Percentiles rank a stretch among this genome's conserved stretches.
Evolutionary conservation across 2,329 filamentous ascomycete species (phyloP).

Genomic region (Beauveria asiatica): DNA sequence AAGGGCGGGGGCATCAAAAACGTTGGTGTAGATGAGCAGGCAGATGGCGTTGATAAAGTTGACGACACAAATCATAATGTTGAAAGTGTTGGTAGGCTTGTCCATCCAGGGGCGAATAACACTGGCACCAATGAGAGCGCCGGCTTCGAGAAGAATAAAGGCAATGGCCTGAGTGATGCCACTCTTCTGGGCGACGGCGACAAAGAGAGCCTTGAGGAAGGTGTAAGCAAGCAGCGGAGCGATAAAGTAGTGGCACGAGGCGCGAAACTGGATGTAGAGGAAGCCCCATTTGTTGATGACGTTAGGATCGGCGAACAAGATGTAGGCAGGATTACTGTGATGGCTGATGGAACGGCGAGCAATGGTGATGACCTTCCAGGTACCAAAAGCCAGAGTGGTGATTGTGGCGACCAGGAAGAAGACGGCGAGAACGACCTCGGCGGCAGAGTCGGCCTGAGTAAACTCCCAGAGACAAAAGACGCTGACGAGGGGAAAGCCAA

Average conservation of each 20-base stretch:
- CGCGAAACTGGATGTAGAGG: slow-evolving; percentile 93
- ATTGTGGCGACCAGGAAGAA: slow-evolving; percentile 82
- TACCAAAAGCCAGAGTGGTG: slow-evolving; percentile 72
- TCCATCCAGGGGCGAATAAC: slow-evolving; percentile 95
- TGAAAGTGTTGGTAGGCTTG: slow-evolving; percentile 95
- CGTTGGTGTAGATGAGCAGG: slow-evolving; percentile 76
- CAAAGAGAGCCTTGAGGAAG: slow-evolving; percentile 81
- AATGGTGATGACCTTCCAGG: slow-evolving; percentile 81
- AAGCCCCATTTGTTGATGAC: slow-evolving; percentile 97
- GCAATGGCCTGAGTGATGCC: slow-evolving; percentile 71
- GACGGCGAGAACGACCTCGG: slow-evolving; percentile 76
- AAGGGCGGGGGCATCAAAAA: slow-evolving; percentile 75
- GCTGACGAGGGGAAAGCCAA: slow-evolving; percentile 85
- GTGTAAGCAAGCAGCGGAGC: slow-evolving; percentile 70
- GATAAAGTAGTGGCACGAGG: slow-evolving; percentile 92
- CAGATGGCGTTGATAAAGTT: slow-evolving; percentile 91
- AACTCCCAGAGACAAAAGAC: slow-evolving; percentile 93
- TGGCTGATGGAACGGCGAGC: slow-evolving; percentile 80
- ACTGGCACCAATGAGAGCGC: slow-evolving; percentile 65
- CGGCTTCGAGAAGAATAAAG: slow-evolving; percentile 74
- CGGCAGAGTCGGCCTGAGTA: slow-evolving; percentile 74
- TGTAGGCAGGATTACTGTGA: slow-evolving; percentile 95
- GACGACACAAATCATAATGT: slow-evolving; percentile 81
- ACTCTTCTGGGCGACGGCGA: slow-evolving; percentile 67
- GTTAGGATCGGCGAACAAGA: slow-evolving; percentile 90